These are phyloP conservation scores for Neurospora sp. DNA, from an alignment of 495 filamentous ascomycete genomes.

Conservation along the genomic window DNA sequence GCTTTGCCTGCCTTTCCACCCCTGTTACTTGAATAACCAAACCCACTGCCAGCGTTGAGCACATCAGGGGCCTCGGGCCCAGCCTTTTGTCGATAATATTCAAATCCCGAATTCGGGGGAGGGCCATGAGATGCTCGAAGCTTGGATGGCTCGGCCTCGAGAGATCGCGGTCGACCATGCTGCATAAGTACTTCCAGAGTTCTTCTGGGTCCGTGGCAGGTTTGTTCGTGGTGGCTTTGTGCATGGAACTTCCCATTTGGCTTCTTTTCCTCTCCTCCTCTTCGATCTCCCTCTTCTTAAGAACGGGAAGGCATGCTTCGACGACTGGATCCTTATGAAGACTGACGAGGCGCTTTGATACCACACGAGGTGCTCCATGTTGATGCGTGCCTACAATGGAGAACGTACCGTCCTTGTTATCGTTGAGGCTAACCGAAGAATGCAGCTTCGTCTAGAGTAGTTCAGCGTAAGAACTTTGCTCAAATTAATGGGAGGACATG, in stretches of 20 bases:
- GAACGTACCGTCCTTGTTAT: slow-evolving; percentile 30
- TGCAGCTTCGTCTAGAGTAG: slow-evolving; percentile 3
- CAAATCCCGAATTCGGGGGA: not conserved
- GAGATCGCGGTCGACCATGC: not conserved
- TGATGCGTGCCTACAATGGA: slow-evolving; percentile 7
- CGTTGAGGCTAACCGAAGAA: slow-evolving; percentile 18
- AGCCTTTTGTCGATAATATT: not conserved
- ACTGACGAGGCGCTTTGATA: not conserved
- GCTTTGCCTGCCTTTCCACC: not conserved
- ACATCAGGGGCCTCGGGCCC: not conserved
- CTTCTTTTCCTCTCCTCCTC: not conserved
- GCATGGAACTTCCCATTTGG: not conserved
- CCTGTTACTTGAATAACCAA: not conserved
- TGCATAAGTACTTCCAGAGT: not conserved
- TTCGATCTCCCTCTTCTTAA: not conserved
- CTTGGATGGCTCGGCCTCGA: not conserved
- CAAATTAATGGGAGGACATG: not conserved
- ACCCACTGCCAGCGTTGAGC: not conserved
- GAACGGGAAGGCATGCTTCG: not conserved
- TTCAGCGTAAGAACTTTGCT: not conserved
- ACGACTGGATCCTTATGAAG: not conserved
- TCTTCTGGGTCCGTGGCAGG: not conserved
- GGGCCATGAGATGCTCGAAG: not conserved
- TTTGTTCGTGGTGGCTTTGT: not conserved
- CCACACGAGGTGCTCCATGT: not conserved